phyloP scores from a whole-genome alignment of 2,329 filamentous ascomycete genomes.

The Fusarium ramigenum region DNA sequence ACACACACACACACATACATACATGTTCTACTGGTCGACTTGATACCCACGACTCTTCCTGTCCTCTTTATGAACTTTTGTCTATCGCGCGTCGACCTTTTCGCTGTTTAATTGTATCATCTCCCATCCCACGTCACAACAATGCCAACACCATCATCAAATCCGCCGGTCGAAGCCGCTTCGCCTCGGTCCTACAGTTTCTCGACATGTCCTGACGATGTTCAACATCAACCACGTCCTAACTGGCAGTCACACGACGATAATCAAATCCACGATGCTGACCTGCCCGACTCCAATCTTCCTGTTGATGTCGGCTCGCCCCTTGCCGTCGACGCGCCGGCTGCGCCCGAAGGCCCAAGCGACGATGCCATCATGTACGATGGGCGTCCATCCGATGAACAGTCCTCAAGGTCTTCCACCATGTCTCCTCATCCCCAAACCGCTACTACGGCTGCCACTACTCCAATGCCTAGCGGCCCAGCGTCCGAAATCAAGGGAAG shows the following conservation, averaged over 20 bases:
- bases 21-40: slow-evolving; percentile 26
- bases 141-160: slow-evolving; percentile 59
- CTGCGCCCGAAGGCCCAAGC: slow-evolving; percentile 31
- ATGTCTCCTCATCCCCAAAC: slow-evolving; percentile 56
- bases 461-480: slow-evolving; percentile 45
- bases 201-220: slow-evolving; percentile 57
- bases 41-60: slow-evolving; percentile 28
- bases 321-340: slow-evolving; percentile 29
- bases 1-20: background rate
- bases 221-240: slow-evolving; percentile 43
- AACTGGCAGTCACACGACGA: slow-evolving; percentile 40
- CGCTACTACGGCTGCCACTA: slow-evolving; percentile 46
- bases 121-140: slow-evolving; percentile 29
- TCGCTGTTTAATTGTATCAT: slow-evolving; percentile 17
- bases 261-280: slow-evolving; percentile 27
- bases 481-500: slow-evolving; percentile 50
- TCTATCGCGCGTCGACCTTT: background rate
- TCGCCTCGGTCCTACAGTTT: slow-evolving; percentile 51
- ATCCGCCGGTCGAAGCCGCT: slow-evolving; percentile 50
- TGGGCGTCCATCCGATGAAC: slow-evolving; percentile 40
- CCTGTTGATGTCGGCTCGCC: slow-evolving; percentile 37
- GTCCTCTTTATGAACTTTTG: background rate
- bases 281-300: slow-evolving; percentile 30
- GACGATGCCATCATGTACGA: slow-evolving; percentile 42
- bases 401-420: slow-evolving; percentile 53